Conservation (phyloP, 768 basidiomycete species). For the Phaeotremella fagi region DNA sequence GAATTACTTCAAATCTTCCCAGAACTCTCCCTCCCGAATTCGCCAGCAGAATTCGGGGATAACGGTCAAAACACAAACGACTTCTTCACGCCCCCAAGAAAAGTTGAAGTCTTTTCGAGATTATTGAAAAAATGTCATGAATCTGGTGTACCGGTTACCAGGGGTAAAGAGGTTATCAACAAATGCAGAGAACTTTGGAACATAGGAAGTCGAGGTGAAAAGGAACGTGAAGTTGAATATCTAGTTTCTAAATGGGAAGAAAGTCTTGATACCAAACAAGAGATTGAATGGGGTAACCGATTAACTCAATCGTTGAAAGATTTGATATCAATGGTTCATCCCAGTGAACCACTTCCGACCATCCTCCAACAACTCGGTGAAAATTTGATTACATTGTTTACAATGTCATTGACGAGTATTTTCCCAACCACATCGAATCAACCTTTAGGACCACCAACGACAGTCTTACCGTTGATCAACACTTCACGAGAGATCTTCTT, state of each 20-base stretch:
- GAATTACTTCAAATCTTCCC: constrained; percentile 22
- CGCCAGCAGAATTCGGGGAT: constrained; percentile 7
- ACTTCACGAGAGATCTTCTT: constrained; percentile 16
- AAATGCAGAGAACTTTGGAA: constrained; percentile 42
- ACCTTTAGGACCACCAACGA: constrained; percentile 27
- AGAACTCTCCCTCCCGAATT: constrained; percentile 22
- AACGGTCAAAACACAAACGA: no score
- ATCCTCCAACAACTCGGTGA: constrained; percentile 15
- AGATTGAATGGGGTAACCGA: constrained; percentile 16
- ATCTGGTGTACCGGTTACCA: constrained; percentile 9
- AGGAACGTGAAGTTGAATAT: constrained; percentile 38
- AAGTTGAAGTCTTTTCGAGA: constrained; percentile 28
- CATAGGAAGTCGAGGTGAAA: constrained; percentile 23
- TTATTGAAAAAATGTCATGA: constrained; percentile 13
- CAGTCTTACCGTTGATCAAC: constrained; percentile 27
- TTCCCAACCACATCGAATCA: constrained; percentile 27
- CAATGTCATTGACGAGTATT: constrained; percentile 15
- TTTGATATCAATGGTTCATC: constrained; percentile 16
- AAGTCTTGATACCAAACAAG: constrained; percentile 21
- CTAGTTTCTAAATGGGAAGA: constrained; percentile 31
- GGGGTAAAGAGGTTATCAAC: constrained; percentile 30
- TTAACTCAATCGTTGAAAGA: constrained; percentile 31
- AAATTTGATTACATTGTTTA: constrained; percentile 15
- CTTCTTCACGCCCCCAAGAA: constrained; percentile 31
- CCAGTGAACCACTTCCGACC: constrained; percentile 16